Conservation (phyloP, 345 rosid species). For the Populus nigra region DNA sequence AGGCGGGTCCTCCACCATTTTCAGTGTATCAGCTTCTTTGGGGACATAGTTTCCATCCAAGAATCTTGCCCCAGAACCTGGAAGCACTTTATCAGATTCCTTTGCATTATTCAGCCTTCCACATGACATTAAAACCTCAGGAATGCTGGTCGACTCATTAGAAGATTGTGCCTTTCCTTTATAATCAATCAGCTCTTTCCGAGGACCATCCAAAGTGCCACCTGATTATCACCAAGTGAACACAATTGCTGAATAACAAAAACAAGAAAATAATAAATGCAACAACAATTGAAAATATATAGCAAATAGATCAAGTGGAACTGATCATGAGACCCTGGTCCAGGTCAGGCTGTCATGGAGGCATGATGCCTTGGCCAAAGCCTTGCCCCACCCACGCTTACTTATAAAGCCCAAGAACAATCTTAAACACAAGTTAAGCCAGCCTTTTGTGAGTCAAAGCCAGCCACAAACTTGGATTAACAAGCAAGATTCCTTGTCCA, state of each 20-base stretch:
- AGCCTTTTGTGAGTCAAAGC: neutral
- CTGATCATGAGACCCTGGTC: neutral
- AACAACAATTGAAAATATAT: neutral
- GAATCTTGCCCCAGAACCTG: slow-evolving; percentile 48
- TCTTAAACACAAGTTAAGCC: neutral
- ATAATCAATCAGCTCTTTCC: slow-evolving; percentile 47
- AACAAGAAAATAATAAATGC: neutral
- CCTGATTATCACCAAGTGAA: slow-evolving; percentile 16
- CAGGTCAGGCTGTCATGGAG: neutral
- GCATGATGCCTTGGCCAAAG: neutral
- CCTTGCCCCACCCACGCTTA: neutral
- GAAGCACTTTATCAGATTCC: slow-evolving; percentile 35
- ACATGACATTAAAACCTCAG: slow-evolving; percentile 45
- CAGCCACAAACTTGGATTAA: neutral
- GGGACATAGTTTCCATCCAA: slow-evolving; percentile 41
- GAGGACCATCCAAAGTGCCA: slow-evolving; percentile 50
- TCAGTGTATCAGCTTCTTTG: slow-evolving; percentile 47
- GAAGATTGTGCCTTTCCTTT: slow-evolving; percentile 46
- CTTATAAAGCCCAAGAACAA: neutral
- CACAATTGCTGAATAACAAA: neutral
- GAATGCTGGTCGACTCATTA: slow-evolving; percentile 37
- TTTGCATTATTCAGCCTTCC: slow-evolving; percentile 45
- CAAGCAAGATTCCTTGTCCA: neutral
- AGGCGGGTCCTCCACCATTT: slow-evolving; percentile 36
- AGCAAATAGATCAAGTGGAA: slow-evolving; percentile 1